Conservation (phyloP, 495 filamentous ascomycete species). For the Podospora australis region DNA sequence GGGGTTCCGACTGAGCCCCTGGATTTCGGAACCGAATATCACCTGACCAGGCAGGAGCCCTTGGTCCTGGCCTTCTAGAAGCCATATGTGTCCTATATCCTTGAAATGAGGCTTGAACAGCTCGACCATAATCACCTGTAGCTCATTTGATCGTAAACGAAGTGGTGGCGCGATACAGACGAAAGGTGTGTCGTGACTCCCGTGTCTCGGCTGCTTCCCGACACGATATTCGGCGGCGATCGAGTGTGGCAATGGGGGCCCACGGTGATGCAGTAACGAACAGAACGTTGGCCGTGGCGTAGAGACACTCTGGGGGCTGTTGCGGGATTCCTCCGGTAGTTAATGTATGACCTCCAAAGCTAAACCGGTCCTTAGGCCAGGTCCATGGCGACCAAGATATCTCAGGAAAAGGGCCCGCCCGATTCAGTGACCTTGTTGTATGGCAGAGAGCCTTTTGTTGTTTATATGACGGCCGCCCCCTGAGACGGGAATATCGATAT, state of each 20-base stretch:
- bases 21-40: slow-evolving; percentile 10
- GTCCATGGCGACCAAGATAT: background rate
- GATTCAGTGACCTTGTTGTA: background rate
- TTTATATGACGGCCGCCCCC: no score
- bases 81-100: slow-evolving; percentile 25
- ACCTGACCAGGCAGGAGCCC: slow-evolving; percentile 16
- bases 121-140: slow-evolving; percentile 22
- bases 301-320: background rate
- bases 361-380: background rate
- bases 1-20: slow-evolving; percentile 7
- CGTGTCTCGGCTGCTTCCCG: background rate
- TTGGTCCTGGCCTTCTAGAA: slow-evolving; percentile 20
- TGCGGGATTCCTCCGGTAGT: background rate
- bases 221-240: slow-evolving; percentile 17
- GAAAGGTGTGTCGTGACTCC: no score
- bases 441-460: background rate
- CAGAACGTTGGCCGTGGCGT: background rate
- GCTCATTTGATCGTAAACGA: slow-evolving; percentile 9
- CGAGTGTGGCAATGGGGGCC: slow-evolving; percentile 8
- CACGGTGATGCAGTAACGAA: background rate
- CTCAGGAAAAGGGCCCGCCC: background rate
- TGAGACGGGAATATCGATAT: no score
- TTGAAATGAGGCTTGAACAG: slow-evolving; percentile 7
- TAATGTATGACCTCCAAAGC: slow-evolving; percentile 3
- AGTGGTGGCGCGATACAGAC: slow-evolving; percentile 1